Percentiles rank a stretch among this genome's conserved stretches.
phyloP scores from a whole-genome alignment of 441 rosid genomes.

The Pelargonium australe region DNA sequence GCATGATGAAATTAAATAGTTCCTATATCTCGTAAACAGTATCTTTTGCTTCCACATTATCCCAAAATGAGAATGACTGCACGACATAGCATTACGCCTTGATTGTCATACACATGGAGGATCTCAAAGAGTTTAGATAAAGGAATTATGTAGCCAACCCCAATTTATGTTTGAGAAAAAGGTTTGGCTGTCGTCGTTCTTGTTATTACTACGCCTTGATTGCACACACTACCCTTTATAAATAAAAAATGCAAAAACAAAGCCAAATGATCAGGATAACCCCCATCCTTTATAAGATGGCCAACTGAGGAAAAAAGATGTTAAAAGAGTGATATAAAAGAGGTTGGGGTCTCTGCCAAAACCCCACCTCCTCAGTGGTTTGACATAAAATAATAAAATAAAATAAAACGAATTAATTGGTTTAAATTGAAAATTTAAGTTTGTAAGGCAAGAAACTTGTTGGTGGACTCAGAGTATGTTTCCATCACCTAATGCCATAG shows the following conservation, averaged over 20 bases:
- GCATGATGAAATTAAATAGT: not conserved
- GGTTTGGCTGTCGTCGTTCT: not conserved
- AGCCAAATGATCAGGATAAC: not conserved
- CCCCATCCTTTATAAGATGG: not conserved
- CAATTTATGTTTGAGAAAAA: not conserved
- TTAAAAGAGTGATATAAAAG: not conserved
- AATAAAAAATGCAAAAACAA: not conserved
- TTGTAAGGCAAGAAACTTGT: not conserved
- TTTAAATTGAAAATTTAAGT: too few relatives aligned
- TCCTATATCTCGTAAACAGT: not conserved
- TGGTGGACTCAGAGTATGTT: not conserved
- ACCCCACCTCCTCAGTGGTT: too few relatives aligned
- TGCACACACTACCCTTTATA: not conserved
- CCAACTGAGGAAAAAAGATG: not conserved
- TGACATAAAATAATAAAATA: too few relatives aligned
- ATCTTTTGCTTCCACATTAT: not conserved
- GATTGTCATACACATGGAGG: not conserved
- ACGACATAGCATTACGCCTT: not conserved
- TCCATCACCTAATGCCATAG: conserved; percentile 78
- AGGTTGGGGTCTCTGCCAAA: too few relatives aligned
- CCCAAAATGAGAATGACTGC: not conserved
- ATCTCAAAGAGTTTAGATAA: not conserved
- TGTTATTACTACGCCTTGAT: not conserved
- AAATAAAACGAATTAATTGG: too few relatives aligned
- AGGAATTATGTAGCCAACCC: not conserved